Conservation (phyloP, 2,329 filamentous ascomycete species). For the Aspergillus pseudoglaucus region DNA sequence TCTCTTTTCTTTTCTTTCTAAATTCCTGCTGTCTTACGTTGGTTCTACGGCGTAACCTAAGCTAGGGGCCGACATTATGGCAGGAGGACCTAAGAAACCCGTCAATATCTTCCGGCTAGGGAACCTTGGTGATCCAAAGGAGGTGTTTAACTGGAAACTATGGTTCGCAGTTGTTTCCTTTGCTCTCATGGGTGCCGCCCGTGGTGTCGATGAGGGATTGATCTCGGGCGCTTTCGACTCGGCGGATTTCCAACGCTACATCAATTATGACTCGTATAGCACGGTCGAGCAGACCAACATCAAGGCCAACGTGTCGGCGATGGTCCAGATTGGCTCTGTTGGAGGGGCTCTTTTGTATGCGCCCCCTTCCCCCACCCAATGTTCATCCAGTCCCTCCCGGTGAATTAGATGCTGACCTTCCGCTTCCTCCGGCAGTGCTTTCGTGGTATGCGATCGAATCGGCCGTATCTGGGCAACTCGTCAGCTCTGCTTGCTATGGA, state of each 20-base stretch:
- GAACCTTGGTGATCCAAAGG: slow-evolving; percentile 59
- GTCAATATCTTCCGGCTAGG: slow-evolving; percentile 54
- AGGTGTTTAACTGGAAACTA: slow-evolving; percentile 69
- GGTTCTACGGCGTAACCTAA: background rate
- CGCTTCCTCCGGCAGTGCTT: slow-evolving; percentile 35
- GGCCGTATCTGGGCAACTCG: slow-evolving; percentile 36
- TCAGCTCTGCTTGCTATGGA: slow-evolving; percentile 38
- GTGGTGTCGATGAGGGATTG: slow-evolving; percentile 74
- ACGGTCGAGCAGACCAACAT: slow-evolving; percentile 56
- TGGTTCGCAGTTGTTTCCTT: slow-evolving; percentile 72
- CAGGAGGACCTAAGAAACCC: slow-evolving; percentile 42
- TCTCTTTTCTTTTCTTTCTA: background rate
- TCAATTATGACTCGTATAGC: slow-evolving; percentile 51
- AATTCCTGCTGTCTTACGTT: background rate
- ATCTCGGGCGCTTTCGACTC: slow-evolving; percentile 66
- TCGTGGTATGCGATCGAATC: slow-evolving; percentile 44
- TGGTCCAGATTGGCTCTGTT: slow-evolving; percentile 75
- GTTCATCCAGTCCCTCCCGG: background rate
- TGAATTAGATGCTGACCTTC: background rate
- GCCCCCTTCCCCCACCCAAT: background rate
- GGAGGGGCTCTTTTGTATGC: slow-evolving; percentile 58
- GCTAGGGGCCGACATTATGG: slow-evolving; percentile 18
- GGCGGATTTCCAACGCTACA: slow-evolving; percentile 55
- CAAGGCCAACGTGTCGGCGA: slow-evolving; percentile 69
- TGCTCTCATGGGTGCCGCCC: slow-evolving; percentile 67